Percentiles rank a stretch among this genome's conserved stretches.
Conservation (phyloP, 441 rosid species). For the Erodium moschatum region DNA sequence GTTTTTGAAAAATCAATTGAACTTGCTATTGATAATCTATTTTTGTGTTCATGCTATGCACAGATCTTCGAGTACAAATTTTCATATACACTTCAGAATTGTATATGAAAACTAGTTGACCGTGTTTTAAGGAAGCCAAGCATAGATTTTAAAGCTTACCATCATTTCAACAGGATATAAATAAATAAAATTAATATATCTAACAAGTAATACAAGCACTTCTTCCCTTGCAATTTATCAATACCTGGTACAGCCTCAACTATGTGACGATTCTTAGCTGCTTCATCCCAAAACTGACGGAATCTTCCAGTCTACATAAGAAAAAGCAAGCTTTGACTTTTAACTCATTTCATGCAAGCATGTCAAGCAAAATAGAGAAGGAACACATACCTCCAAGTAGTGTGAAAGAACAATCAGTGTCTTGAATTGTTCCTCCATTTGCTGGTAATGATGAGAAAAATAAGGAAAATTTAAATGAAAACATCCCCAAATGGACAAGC, state of each 20-base stretch:
- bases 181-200: too few relatives aligned
- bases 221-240: not conserved
- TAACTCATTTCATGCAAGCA: not conserved
- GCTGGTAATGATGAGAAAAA: constrained; percentile 33
- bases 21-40: too few relatives aligned
- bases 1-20: too few relatives aligned
- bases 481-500: not conserved
- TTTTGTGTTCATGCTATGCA: too few relatives aligned
- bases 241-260: constrained; percentile 93
- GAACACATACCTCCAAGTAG: constrained; percentile 58
- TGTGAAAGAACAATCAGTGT: constrained; percentile 73
- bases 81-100: too few relatives aligned
- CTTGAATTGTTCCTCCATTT: constrained; percentile 95
- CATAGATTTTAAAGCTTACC: too few relatives aligned
- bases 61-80: too few relatives aligned
- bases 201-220: not conserved
- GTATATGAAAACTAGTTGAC: too few relatives aligned
- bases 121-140: too few relatives aligned
- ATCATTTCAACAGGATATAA: too few relatives aligned
- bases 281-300: constrained; percentile 90
- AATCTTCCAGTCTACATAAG: constrained; percentile 79
- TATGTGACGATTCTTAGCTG: constrained; percentile 74
- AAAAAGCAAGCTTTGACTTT: constrained; percentile 3
- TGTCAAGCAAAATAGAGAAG: not conserved
- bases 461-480: not conserved